phyloP scores from a whole-genome alignment of 345 rosid genomes.

The Eucalyptus fibrosa region DNA sequence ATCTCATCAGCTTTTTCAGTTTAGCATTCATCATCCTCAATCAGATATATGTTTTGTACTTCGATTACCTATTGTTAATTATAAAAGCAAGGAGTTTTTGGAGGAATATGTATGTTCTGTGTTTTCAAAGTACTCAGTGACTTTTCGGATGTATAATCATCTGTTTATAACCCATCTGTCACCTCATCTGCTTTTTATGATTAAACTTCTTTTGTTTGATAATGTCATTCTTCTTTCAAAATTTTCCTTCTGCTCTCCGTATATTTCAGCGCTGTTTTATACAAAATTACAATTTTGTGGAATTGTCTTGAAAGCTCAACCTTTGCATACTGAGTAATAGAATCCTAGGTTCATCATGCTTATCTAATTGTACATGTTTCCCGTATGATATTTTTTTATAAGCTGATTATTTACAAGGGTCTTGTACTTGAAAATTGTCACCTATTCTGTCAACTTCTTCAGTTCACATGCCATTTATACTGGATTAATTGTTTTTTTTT shows the following conservation, averaged over 20 bases:
- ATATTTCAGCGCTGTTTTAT: not conserved
- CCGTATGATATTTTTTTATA: not conserved
- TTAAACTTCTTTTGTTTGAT: not conserved
- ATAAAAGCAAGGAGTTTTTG: not conserved
- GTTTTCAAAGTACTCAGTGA: not conserved
- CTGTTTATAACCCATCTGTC: not conserved
- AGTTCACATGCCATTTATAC: not conserved
- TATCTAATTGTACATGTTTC: not conserved
- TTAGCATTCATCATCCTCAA: not conserved
- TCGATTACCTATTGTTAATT: not conserved
- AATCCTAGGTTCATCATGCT: not conserved
- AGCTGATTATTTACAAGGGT: not conserved
- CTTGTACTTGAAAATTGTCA: not conserved
- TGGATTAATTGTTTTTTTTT: not conserved
- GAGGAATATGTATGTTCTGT: not conserved
- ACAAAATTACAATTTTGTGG: not conserved
- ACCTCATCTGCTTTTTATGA: not conserved
- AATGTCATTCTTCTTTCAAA: not conserved
- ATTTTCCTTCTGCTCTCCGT: not conserved
- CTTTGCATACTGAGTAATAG: not conserved
- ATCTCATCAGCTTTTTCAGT: not conserved
- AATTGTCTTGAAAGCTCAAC: not conserved
- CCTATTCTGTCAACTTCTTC: not conserved
- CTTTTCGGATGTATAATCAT: not conserved
- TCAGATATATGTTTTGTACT: not conserved